Evolutionary conservation across 768 basidiomycete genomes (phyloP).

Genomic region (Mrakia frigida): DNA sequence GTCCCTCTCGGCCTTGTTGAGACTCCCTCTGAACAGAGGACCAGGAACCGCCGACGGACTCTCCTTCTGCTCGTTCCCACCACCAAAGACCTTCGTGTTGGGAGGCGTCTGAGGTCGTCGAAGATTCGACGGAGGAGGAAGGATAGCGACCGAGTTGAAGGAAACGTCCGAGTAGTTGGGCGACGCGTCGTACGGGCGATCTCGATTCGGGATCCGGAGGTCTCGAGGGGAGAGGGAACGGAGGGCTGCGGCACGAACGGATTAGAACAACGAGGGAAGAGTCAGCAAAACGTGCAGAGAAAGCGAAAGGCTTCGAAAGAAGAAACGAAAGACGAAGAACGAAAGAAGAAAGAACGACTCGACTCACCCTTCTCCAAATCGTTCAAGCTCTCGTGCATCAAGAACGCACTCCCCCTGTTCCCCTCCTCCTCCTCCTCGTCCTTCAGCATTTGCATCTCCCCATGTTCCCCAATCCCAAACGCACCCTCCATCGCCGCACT

Average conservation of each 20-base stretch:
- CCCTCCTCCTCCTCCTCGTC: background rate
- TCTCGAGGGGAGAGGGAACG: constrained; percentile 14
- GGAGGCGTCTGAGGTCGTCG: background rate
- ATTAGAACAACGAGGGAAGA: background rate
- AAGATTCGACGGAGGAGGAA: constrained; percentile 3
- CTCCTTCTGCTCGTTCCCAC: background rate
- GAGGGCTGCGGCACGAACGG: background rate
- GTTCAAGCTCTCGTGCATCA: constrained; percentile 20
- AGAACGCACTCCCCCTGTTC: constrained; percentile 6
- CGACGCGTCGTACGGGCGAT: constrained; percentile 5
- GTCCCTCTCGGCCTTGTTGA: background rate
- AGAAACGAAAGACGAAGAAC: background rate
- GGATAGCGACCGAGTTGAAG: background rate
- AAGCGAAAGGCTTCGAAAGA: no score
- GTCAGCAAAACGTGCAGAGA: background rate
- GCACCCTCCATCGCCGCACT: constrained; percentile 8
- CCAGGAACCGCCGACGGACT: background rate
- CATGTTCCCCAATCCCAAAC: background rate
- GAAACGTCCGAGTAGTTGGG: constrained; percentile 23
- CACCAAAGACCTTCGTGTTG: background rate
- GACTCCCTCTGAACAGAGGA: background rate
- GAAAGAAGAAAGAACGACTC: no score
- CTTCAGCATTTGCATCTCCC: background rate
- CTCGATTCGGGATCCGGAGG: constrained; percentile 10
- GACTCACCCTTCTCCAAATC: constrained; percentile 17